phyloP scores from a whole-genome alignment of 768 basidiomycete genomes.

The Trametes maxima region DNA sequence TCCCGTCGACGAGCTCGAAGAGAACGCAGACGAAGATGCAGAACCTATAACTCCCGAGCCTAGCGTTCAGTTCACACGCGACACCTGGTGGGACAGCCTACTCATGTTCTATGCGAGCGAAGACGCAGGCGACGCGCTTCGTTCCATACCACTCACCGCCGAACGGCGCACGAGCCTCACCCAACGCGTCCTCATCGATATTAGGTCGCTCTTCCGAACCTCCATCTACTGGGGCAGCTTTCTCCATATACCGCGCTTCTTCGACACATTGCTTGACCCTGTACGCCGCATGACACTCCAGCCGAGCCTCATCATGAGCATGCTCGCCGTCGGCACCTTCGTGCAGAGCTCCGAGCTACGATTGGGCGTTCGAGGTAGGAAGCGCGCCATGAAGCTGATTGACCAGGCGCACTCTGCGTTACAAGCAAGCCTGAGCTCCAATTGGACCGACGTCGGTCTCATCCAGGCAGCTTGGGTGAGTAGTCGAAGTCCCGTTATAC shows the following conservation, averaged over 20 bases:
- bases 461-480: slow-evolving; percentile 67
- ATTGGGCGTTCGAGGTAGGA: slow-evolving; percentile 46
- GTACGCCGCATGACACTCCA: slow-evolving; percentile 55
- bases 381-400: slow-evolving; percentile 58
- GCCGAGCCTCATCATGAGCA: slow-evolving; percentile 62
- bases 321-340: slow-evolving; percentile 65
- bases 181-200: slow-evolving; percentile 50
- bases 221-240: slow-evolving; percentile 77
- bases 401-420: slow-evolving; percentile 72
- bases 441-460: slow-evolving; percentile 72
- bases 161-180: slow-evolving; percentile 47
- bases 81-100: slow-evolving; percentile 80
- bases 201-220: slow-evolving; percentile 61
- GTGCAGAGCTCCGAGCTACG: slow-evolving; percentile 67
- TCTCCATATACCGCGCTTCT: slow-evolving; percentile 69
- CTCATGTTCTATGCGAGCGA: slow-evolving; percentile 48
- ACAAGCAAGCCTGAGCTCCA: slow-evolving; percentile 68
- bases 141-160: neutral
- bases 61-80: slow-evolving; percentile 64
- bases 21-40: neutral
- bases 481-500: neutral
- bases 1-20: neutral
- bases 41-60: slow-evolving; percentile 45
- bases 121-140: neutral
- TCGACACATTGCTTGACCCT: slow-evolving; percentile 57